A percentile compares a stretch with the other conserved stretches of the same genome.
Conservation (phyloP, 169 alveolate species). For the Blepharisma undulans region DNA sequence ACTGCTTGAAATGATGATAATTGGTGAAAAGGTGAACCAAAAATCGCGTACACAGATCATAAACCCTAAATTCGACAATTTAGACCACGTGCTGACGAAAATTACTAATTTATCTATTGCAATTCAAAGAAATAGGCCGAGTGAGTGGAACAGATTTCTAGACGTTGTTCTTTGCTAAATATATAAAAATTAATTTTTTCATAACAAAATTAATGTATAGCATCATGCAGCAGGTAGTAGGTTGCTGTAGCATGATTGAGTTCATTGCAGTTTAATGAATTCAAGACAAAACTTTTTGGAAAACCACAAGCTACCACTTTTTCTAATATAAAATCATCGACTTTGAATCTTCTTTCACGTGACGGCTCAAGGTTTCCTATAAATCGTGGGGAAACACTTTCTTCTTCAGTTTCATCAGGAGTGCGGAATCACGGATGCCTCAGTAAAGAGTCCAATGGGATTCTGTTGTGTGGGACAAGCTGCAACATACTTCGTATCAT, state of each 20-base stretch:
- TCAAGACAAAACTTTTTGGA: neutral
- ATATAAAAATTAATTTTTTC: neutral
- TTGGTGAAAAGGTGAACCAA: conserved; percentile 49
- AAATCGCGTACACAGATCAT: conserved; percentile 35
- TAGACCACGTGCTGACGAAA: conserved; percentile 51
- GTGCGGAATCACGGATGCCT: conserved; percentile 71
- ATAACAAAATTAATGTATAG: neutral
- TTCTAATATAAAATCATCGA: neutral
- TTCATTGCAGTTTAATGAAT: neutral
- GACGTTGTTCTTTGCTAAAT: conserved; percentile 67
- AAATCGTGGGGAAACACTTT: neutral
- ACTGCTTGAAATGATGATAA: conserved; percentile 53
- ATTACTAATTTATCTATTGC: conserved; percentile 66
- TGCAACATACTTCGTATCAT: conserved; percentile 60
- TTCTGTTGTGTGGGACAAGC: conserved; percentile 64
- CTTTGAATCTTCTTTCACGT: neutral
- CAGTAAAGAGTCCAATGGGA: conserved; percentile 52
- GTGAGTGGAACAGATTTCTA: conserved; percentile 77
- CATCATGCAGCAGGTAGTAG: neutral
- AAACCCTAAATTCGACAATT: conserved; percentile 36
- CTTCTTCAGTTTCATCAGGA: neutral
- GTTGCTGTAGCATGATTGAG: conserved; percentile 32
- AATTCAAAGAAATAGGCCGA: conserved; percentile 65
- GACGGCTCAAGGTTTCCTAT: neutral
- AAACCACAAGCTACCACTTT: conserved; percentile 18